phyloP scores from a whole-genome alignment of 2,329 filamentous ascomycete species.

The Fusarium goolgardi region DNA sequence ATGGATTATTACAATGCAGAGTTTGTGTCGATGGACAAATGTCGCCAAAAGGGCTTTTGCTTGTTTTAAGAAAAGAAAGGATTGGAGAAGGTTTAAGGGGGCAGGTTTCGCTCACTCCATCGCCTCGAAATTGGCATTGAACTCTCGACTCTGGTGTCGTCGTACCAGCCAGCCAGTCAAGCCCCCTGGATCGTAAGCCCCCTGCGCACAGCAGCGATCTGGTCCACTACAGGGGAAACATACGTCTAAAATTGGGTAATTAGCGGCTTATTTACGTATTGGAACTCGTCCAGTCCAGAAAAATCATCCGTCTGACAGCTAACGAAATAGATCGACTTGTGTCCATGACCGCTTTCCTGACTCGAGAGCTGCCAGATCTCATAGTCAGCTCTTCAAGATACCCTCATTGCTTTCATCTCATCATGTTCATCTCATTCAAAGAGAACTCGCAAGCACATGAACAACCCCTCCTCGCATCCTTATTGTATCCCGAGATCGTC shows the following conservation, averaged over 20 bases:
- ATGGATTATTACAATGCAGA: slow-evolving; percentile 5
- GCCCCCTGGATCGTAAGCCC: slow-evolving; percentile 32
- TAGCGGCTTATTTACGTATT: slow-evolving; percentile 31
- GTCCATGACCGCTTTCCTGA: slow-evolving; percentile 24
- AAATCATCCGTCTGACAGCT: slow-evolving; percentile 29
- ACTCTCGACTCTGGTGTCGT: slow-evolving; percentile 28
- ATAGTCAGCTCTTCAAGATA: background rate
- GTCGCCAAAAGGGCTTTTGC: slow-evolving; percentile 14
- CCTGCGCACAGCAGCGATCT: slow-evolving; percentile 36
- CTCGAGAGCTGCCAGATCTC: background rate
- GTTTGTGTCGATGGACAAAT: slow-evolving; percentile 1
- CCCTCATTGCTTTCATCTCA: background rate
- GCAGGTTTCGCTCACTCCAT: slow-evolving; percentile 29
- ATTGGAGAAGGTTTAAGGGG: slow-evolving; percentile 32
- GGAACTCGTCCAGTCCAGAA: slow-evolving; percentile 6
- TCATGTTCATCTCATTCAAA: background rate
- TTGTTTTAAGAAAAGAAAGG: slow-evolving; percentile 23
- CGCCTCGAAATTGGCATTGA: slow-evolving; percentile 37
- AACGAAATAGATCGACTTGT: slow-evolving; percentile 14
- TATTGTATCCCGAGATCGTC: slow-evolving; percentile 22
- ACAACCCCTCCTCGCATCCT: slow-evolving; percentile 3
- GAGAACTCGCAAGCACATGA: background rate
- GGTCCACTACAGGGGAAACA: slow-evolving; percentile 37
- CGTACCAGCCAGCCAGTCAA: slow-evolving; percentile 34
- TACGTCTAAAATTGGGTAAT: slow-evolving; percentile 39